Evolutionary conservation across 139 green algal species (phyloP).

Genomic region (Chlamydomonas incerta): DNA sequence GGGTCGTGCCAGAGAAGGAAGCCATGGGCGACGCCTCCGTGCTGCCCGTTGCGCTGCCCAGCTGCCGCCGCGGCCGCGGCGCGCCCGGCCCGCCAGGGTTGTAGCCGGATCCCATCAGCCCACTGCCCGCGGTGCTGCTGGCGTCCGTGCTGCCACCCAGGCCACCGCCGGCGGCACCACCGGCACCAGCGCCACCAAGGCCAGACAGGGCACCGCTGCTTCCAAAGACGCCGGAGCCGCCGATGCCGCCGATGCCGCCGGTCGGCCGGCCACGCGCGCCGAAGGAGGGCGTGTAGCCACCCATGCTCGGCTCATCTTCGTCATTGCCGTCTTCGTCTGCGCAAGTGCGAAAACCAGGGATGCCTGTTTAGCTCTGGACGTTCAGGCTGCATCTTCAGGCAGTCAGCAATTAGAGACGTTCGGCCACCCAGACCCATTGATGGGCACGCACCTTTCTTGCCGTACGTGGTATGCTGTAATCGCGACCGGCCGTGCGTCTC

Average conservation of each 20-base stretch:
- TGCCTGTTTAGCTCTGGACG: no score
- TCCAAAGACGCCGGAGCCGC: not conserved
- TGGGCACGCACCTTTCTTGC: not conserved
- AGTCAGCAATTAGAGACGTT: no score
- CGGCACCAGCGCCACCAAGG: not conserved
- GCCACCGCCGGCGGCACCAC: not conserved
- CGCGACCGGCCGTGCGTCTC: not conserved
- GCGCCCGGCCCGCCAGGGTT: slow-evolving; percentile 17
- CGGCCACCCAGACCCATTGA: no score
- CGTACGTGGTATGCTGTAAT: slow-evolving; percentile 1
- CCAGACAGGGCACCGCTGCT: not conserved
- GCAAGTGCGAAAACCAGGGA: no score
- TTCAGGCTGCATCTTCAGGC: no score
- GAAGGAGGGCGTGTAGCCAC: slow-evolving; percentile 49
- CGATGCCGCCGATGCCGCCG: not conserved
- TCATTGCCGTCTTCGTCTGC: not conserved
- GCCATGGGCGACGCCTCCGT: slow-evolving; percentile 17
- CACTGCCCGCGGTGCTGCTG: not conserved
- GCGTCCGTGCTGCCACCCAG: not conserved
- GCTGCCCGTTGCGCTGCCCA: not conserved
- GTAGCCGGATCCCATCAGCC: not conserved
- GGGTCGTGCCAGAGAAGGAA: not conserved
- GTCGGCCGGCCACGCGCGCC: no score
- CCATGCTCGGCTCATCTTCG: slow-evolving; percentile 15
- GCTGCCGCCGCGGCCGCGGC: slow-evolving; percentile 22